Evolutionary conservation across 257 asterid species (phyloP).

Genomic region (Solanum medicagineum): DNA sequence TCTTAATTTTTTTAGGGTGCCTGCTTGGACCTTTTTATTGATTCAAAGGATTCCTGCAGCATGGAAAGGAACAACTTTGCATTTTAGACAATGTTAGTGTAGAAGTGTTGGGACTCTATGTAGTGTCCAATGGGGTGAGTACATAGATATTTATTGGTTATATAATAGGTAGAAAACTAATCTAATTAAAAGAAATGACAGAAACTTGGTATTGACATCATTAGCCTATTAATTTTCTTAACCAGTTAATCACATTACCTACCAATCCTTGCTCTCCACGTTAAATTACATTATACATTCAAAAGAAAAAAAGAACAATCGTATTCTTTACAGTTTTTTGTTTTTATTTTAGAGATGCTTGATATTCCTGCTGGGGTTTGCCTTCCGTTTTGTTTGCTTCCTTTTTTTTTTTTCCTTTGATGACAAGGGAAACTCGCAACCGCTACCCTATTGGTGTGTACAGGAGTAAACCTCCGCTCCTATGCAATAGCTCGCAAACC

Average conservation of each 20-base stretch:
- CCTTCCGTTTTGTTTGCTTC: not conserved
- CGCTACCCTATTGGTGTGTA: too few species aligned
- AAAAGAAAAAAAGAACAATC: not conserved
- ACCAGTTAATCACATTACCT: not conserved
- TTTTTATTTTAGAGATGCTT: not conserved
- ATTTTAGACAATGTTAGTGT: not conserved
- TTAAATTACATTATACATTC: not conserved
- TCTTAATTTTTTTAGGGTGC: not conserved
- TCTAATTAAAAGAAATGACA: not conserved
- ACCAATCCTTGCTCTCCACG: not conserved
- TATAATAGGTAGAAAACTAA: not conserved
- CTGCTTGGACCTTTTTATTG: not conserved
- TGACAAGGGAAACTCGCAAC: too few species aligned
- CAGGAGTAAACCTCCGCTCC: too few species aligned
- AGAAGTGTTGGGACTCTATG: not conserved
- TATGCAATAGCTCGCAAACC: too few species aligned
- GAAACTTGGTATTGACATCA: not conserved
- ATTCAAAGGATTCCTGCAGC: not conserved
- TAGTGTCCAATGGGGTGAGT: not conserved
- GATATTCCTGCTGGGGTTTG: not conserved
- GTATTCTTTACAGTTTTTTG: not conserved
- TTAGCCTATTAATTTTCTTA: not conserved
- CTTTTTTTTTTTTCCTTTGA: too few species aligned
- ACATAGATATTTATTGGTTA: not conserved
- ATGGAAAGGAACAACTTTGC: not conserved